These are phyloP conservation scores for Diddensiella caesifluorescens DNA, from an alignment of 805 yeast genomes.

Conservation along the genomic window DNA sequence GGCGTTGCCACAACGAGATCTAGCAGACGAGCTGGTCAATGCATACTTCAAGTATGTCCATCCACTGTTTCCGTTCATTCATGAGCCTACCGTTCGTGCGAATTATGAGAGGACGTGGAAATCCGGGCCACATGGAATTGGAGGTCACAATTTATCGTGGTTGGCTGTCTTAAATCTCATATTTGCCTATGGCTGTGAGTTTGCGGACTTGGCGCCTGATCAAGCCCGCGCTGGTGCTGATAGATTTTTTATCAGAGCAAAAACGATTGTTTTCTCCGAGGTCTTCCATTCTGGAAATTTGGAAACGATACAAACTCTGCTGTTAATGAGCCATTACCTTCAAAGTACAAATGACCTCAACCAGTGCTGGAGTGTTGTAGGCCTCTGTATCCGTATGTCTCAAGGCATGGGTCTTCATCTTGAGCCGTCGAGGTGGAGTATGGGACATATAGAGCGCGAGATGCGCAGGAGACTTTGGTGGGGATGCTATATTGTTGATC, in stretches of 20 bases:
- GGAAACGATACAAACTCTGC: constrained; percentile 26
- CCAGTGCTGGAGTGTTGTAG: constrained; percentile 42
- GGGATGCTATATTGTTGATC: constrained; percentile 29
- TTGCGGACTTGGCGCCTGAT: constrained; percentile 18
- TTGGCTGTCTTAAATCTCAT: constrained; percentile 23
- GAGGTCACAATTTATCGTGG: constrained; percentile 25
- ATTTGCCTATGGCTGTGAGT: constrained; percentile 27
- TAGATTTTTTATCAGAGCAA: constrained; percentile 26
- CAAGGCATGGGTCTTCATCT: constrained; percentile 38
- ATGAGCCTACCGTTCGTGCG: constrained; percentile 16
- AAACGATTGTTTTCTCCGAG: constrained; percentile 21
- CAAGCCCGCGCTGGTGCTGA: constrained; percentile 8
- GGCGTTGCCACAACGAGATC: constrained; percentile 23
- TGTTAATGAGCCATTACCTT: constrained; percentile 26
- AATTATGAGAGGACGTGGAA: constrained; percentile 7
- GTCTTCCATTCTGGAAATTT: constrained; percentile 24
- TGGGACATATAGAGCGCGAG: constrained; percentile 21
- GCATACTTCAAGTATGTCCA: constrained; percentile 26
- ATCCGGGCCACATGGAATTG: constrained; percentile 10
- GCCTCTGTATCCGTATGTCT: constrained; percentile 40
- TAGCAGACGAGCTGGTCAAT: constrained; percentile 26
- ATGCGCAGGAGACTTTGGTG: constrained; percentile 29
- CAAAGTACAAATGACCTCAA: constrained; percentile 27
- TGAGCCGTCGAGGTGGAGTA: constrained; percentile 19
- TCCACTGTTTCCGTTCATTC: constrained; percentile 27